phyloP scores from a whole-genome alignment of 352 stramenopile genomes.

The Globisporangium okanoganense region DNA sequence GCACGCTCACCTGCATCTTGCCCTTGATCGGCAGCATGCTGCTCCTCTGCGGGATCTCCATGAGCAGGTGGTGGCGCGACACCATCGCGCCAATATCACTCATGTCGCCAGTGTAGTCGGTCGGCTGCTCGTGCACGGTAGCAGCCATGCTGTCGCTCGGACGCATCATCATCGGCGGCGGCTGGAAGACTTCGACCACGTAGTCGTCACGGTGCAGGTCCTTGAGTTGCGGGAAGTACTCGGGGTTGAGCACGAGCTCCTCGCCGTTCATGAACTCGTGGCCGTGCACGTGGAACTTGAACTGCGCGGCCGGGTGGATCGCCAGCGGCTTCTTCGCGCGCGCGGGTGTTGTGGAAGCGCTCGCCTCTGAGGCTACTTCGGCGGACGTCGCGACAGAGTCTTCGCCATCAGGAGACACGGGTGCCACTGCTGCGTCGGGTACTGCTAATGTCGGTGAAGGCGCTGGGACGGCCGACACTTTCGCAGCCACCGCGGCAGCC shows the following conservation, averaged over 20 bases:
- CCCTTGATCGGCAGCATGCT: conserved; percentile 63
- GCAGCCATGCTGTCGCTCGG: conserved; percentile 5
- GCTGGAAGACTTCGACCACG: conserved; percentile 80
- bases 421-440: conserved; percentile 8
- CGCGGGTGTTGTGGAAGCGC: background rate
- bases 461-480: background rate
- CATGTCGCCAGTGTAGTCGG: conserved; percentile 15
- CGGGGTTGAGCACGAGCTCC: conserved; percentile 78
- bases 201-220: conserved; percentile 69
- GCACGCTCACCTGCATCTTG: conserved; percentile 76
- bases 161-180: conserved; percentile 13
- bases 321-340: conserved; percentile 37
- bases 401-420: background rate
- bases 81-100: conserved; percentile 6
- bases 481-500: conserved; percentile 25
- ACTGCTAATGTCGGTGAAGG: conserved; percentile 5
- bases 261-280: conserved; percentile 81
- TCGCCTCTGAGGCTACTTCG: background rate
- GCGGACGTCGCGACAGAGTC: background rate
- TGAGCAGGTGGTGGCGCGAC: conserved; percentile 63
- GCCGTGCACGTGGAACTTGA: conserved; percentile 80
- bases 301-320: conserved; percentile 48
- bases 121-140: conserved; percentile 11
- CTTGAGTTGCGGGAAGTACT: conserved; percentile 73
- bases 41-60: conserved; percentile 69